phyloP scores from a whole-genome alignment of 129 eudicot species.

The Artemisia annua region DNA sequence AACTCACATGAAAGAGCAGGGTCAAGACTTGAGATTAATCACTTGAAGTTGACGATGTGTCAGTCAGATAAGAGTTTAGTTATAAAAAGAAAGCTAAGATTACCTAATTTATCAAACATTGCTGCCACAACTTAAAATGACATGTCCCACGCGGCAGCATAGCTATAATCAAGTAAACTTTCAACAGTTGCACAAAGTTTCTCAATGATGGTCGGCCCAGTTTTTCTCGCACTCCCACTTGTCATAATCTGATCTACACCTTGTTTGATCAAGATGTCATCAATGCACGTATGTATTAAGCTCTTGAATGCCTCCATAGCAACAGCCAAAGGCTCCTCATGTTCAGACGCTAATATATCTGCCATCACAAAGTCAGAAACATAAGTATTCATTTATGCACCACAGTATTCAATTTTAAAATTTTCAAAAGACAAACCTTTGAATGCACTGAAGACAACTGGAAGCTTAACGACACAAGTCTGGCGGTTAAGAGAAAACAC shows the following conservation, averaged over 20 bases:
- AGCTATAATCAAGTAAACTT: neutral
- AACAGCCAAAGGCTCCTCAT: too few species aligned
- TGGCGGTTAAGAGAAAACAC: too few species aligned
- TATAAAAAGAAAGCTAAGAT: neutral
- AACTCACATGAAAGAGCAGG: conserved; percentile 45
- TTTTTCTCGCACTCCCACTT: conserved; percentile 39
- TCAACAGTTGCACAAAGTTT: conserved; percentile 21
- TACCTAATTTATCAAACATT: conserved; percentile 93
- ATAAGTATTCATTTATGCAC: too few species aligned
- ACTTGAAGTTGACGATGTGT: neutral
- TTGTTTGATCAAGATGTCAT: conserved; percentile 76
- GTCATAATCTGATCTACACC: conserved; percentile 67
- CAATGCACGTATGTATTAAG: conserved; percentile 12
- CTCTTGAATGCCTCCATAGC: too few species aligned
- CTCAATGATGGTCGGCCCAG: conserved; percentile 74
- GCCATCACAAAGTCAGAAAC: too few species aligned
- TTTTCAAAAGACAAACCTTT: too few species aligned
- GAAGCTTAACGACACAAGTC: too few species aligned
- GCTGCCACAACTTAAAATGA: conserved; percentile 83
- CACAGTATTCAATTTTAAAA: too few species aligned
- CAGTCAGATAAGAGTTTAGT: neutral
- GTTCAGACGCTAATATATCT: too few species aligned
- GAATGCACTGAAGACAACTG: too few species aligned
- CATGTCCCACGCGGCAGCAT: conserved; percentile 81
- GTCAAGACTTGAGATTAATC: conserved; percentile 11